Evolutionary conservation across 2,329 filamentous ascomycete genomes (phyloP), one percentile per base, ranked within the genome.

Genomic region (Trichoderma simmonsii): DNA sequence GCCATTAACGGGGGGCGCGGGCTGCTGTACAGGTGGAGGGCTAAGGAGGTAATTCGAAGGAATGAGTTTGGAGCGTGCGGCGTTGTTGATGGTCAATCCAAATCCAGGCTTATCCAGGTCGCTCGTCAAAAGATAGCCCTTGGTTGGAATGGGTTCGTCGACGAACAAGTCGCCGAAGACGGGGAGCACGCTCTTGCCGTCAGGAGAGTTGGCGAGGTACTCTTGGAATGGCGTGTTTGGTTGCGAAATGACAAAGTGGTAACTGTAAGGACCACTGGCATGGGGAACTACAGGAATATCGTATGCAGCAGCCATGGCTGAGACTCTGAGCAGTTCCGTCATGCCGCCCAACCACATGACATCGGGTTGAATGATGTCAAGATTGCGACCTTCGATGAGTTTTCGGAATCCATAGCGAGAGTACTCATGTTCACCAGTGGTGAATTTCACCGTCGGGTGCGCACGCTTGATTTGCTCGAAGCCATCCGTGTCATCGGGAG

Each of bases 261-360:
- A 98, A 78, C 93, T 96, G 85, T 98, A 98, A 3, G 95, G 93
- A 1, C 95, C 95, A 73, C 92, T 96, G 59, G 95, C 95, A 80
- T 98, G 95, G n/a, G 95, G 95, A 15, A 98, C 93, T 18, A 98
- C 94, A 14, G 95, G 95, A 73, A 98, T 92, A 79, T 98, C 95
- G 82, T 98, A 98, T 26, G 95, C 95, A 5, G 94, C 90, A 4
- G 95, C 95, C 89, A 97, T 92, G 69, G 94, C 92, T 18, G 94
- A 89, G 67, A 98, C 92, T 83, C 94, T 96, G 75, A 98, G 90
- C 72, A 98, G 87, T 83, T 98, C 95, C 1, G 95, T 98, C 86
- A 98, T 82, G 73, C 95, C 95, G 74, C 95, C 95, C 15, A 97
- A 90, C 95, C 95, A 98, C 95, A 98, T 98, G 75, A 98, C 94